phyloP scores from a whole-genome alignment of 106 monocot species.

The Hemerocallis citrina region DNA sequence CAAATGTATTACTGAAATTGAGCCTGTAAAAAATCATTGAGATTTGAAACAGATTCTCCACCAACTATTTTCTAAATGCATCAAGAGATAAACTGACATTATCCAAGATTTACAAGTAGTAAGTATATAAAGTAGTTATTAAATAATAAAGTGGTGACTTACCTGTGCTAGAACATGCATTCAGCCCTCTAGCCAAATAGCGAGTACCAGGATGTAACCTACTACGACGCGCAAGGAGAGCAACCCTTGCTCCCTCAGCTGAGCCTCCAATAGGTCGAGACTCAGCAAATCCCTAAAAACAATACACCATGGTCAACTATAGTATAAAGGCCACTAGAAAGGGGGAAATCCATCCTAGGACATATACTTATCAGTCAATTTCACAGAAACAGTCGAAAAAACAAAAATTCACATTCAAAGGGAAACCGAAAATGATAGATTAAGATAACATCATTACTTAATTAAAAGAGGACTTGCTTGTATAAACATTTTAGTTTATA shows the following conservation, averaged over 20 bases:
- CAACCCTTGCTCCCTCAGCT: slow-evolving; percentile 47
- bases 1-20: no score
- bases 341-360: neutral
- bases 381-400: neutral
- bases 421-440: neutral
- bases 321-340: neutral
- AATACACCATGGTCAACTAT: neutral
- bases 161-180: slow-evolving; percentile 97
- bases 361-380: slow-evolving; percentile 6
- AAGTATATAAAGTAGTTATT: neutral
- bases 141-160: neutral
- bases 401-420: neutral
- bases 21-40: no score
- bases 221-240: slow-evolving; percentile 90
- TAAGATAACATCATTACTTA: no score
- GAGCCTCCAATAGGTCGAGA: slow-evolving; percentile 56
- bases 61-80: no score
- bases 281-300: slow-evolving; percentile 91
- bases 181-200: slow-evolving; percentile 92
- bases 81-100: no score
- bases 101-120: no score
- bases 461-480: no score
- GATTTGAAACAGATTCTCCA: no score
- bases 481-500: no score
- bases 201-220: slow-evolving; percentile 98